phyloP scores from a whole-genome alignment of 2,329 filamentous ascomycete genomes.

The Cytospora paraplurivora region DNA sequence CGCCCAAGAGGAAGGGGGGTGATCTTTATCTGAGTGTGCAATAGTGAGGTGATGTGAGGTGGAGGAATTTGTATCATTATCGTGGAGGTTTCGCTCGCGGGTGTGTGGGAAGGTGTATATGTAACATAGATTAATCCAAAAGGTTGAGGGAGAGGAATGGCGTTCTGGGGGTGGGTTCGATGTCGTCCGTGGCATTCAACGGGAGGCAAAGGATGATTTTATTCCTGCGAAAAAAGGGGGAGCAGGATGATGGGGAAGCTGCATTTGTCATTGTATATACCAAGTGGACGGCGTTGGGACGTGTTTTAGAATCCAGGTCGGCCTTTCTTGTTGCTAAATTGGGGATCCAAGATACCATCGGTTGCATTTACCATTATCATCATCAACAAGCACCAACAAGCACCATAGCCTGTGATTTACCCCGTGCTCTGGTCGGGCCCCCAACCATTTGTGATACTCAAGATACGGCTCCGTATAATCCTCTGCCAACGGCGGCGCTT shows the following conservation, averaged over 20 bases:
- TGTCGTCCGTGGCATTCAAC: not conserved
- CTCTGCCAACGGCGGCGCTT: too few species aligned
- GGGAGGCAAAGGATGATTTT: not conserved
- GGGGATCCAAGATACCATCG: slow-evolving; percentile 20
- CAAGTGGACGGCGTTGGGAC: slow-evolving; percentile 2
- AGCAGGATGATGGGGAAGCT: too few species aligned
- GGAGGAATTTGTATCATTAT: not conserved
- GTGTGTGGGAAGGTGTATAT: too few species aligned
- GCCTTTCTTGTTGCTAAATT: not conserved
- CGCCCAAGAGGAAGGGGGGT: slow-evolving; percentile 66
- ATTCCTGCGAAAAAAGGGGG: too few species aligned
- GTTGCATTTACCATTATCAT: slow-evolving; percentile 1
- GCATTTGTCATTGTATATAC: not conserved
- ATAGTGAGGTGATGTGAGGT: slow-evolving; percentile 32
- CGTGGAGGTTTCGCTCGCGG: too few species aligned
- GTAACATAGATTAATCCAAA: too few species aligned
- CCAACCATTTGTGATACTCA: too few species aligned
- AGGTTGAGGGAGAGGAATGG: not conserved
- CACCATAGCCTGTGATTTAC: too few species aligned
- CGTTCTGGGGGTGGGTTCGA: not conserved
- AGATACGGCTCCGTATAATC: too few species aligned
- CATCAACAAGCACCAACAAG: too few species aligned
- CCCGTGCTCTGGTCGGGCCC: too few species aligned
- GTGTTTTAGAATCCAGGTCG: not conserved
- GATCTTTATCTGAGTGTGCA: slow-evolving; percentile 64